Conservation (phyloP, 192 early-diverging fungal species). For the Rhizoclosmatium globosum region DNA sequence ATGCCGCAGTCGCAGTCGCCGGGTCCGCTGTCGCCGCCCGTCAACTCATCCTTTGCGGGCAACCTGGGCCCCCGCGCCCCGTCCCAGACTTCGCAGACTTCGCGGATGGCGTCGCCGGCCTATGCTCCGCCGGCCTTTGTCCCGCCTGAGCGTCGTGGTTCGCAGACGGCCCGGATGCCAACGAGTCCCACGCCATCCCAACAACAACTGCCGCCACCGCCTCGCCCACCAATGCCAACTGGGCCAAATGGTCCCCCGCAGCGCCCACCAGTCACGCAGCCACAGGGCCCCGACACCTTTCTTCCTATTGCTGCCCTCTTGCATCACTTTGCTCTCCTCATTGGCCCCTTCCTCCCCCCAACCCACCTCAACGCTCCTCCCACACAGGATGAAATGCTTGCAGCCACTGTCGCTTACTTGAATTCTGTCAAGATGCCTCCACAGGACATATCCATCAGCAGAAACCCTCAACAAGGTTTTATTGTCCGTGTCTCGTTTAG, state of each 20-base stretch:
- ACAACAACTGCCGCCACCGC: neutral
- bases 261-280: too few relatives aligned
- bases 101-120: too few relatives aligned
- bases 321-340: constrained; percentile 6
- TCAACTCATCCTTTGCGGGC: neutral
- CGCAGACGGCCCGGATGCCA: too few relatives aligned
- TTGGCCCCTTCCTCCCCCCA: constrained; percentile 17
- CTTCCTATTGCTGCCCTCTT: constrained; percentile 14
- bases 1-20: neutral
- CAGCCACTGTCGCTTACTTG: constrained; percentile 25
- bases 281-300: constrained; percentile 22
- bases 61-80: too few relatives aligned
- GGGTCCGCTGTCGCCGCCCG: neutral
- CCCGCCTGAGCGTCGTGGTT: too few relatives aligned
- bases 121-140: too few relatives aligned
- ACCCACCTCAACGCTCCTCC: neutral
- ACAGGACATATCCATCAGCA: constrained; percentile 13
- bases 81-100: too few relatives aligned
- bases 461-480: constrained; percentile 18
- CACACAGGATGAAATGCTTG: constrained; percentile 23
- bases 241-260: neutral
- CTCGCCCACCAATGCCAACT: neutral
- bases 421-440: constrained; percentile 37
- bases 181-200: too few relatives aligned
- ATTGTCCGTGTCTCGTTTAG: constrained; percentile 29